Evolutionary conservation across 1,284 basidiomycete species (phyloP), one percentile per base, ranked within the genome.

Genomic region (Heimioporus punctisporus): DNA sequence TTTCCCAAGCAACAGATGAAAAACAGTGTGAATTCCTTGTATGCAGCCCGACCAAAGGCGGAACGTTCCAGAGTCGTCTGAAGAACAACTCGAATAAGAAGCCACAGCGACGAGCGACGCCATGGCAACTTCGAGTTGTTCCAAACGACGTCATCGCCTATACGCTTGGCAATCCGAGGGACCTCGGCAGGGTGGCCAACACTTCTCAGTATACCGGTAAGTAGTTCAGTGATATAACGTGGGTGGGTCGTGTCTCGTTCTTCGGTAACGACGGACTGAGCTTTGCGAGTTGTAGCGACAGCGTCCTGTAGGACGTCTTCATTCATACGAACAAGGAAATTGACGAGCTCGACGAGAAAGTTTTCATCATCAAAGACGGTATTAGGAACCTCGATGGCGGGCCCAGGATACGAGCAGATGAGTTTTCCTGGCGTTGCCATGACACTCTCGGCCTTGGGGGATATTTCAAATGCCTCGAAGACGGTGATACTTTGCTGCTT

Each of bases 21-120:
- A 48, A 72, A 77, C 2, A 74, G 52, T 64, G 82, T 76, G 63
- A 84, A 83, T 4, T 51, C 30, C 55, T 84, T 84, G 67, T 83
- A 84, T 1, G 58, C 57, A 21, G 30, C 44, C 34, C 50, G 49
- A n/a, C 58, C 61, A 15, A 51, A 56, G 30, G 44, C 45, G 19
- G 52, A 27, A 8, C 52, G 51, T n/a, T 55, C 48, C 11, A 81
- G 65, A 0, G 76, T 71, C 0, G 75, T 77, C 52, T 83, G 81
- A 12, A 84, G 55, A 2, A 57, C 56, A 19, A 78, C 70, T 39
- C 72, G 63, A 15, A 76, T 58, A 4, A 74, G 55, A 14, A 77
- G 69, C 74, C 76, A 76, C 3, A 75, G 59, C 1, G 74, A 59
- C 7, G 72, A 74, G 11, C 76, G 70, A 6, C 70, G 65, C 76